Evolutionary conservation across 2,329 filamentous ascomycete genomes (phyloP), one percentile per base, ranked within the genome.

Genomic region (Scedosporium minutisporum): DNA sequence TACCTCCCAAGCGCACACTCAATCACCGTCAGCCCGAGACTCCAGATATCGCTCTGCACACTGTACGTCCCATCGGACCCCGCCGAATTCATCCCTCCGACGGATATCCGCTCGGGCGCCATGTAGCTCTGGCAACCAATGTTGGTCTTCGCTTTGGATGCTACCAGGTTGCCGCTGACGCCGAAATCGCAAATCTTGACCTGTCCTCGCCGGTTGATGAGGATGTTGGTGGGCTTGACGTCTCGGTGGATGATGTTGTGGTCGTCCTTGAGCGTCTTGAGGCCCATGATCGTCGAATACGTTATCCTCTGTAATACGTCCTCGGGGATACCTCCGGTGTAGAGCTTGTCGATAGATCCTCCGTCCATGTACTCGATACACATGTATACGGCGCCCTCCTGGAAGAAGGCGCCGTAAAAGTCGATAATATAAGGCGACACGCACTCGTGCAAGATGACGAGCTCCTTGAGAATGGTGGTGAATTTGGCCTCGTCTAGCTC

Each of bases 291-390:
- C 0, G 95, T 97, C 21, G 90, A 88, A 66, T 95, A 85, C 0
- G 93, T 92, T 66, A 99, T 95, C 73, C 97, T 97, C 62, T 87
- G 86, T 60, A 99, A 78, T 0, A 99, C 87, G 51, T 84, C 85
- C 73, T 99, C 95, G 0, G 95, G 92, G 9, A 99, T 88, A 55
- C 95, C 95, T 64, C 93, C 91, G 10, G 84, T 84, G 73, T 99
- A 99, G 12, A 99, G 78, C 74, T 97, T 97, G 80, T 99, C 95
- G 71, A 97, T 93, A 44, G 93, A 97, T 6, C 95, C 95, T 57
- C 95, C 95, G 72, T 99, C 93, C 95, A 99, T 99, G 76, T 92
- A 96, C 76, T 99, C 95, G 74, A 99, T 96, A 76, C 95, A 99
- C 74, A 99, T 97, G 75, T 99, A 99, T 1, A 99, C 95, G 0